Percentiles rank a stretch among this genome's conserved stretches.
Conservation (phyloP, 768 basidiomycete genomes). For the Suillus paluster region DNA sequence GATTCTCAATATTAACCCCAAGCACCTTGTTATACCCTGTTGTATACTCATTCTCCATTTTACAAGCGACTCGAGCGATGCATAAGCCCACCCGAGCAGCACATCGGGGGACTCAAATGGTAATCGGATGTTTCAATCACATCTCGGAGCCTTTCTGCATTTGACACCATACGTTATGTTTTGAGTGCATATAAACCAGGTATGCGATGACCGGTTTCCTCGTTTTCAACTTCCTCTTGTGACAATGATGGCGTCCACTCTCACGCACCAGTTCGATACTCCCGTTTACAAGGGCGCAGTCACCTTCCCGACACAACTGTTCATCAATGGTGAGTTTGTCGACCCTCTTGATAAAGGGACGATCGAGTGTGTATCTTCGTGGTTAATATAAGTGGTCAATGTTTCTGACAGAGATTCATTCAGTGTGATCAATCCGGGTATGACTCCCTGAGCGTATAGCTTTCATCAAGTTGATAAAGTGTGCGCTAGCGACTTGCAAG, state of each 20-base stretch:
- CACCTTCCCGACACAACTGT: conserved; percentile 63
- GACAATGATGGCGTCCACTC: conserved; percentile 41
- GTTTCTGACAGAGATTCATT: neutral
- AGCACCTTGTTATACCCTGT: neutral
- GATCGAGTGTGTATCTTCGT: conserved; percentile 9
- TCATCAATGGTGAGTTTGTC: conserved; percentile 57
- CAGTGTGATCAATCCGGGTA: conserved; percentile 64
- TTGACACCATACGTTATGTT: neutral
- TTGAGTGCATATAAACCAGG: neutral
- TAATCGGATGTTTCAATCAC: neutral
- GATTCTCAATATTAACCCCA: neutral
- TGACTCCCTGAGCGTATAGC: conserved; percentile 16
- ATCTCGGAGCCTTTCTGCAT: too few relatives aligned
- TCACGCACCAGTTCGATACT: conserved; percentile 53
- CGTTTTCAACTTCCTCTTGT: neutral
- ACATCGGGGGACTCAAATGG: neutral
- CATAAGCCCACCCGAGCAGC: too few relatives aligned
- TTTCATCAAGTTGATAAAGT: conserved; percentile 13
- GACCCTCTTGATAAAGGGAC: conserved; percentile 12
- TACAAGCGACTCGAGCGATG: neutral
- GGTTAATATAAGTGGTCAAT: neutral
- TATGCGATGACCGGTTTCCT: too few relatives aligned
- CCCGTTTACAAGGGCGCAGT: conserved; percentile 56
- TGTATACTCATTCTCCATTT: neutral
- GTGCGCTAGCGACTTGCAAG: conserved; percentile 62